Base-by-base conservation (phyloP, 1,139 yeast genomes). In the Saccharomyces pastorianus region DNA sequence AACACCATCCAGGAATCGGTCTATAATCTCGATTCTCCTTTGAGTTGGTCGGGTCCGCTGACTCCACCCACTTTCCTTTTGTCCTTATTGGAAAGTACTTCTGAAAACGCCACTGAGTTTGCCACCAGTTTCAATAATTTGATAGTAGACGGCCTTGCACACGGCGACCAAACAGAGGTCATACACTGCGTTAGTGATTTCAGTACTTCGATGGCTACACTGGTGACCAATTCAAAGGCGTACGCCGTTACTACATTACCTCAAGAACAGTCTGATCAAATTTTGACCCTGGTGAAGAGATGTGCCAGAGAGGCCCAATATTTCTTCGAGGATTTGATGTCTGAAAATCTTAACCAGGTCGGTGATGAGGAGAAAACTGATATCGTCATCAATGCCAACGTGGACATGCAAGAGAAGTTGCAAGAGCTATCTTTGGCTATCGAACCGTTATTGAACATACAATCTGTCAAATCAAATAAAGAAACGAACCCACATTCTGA, bases 21-120 rank as follows among this genome's bases (percentile, higher is more conserved):
- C 51, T 85, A 81, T 64, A 91, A 85, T 63, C 75, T 88, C 57
- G 84, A 82, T 53, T 84, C 93, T 3, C 86, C 95, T 25, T 80
- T 86, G 79, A 93, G 86, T 68, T 89, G 93, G 17, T 95, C 95
- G 54, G 88, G 88, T 64, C 82, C 84, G 61, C 83, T 84, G 66
- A 78, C 95, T 1, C 81, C 95, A 0, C 89, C 96, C 1, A 85
- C 81, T 62, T 85, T 82, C 64, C 46, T 61, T 13, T 42, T 62
- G 38, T 84, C 95, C 0, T 74, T 88, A 50, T 74, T 85, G 60
- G 96, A 90, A 66, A 80, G 83, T 61, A 79, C 87, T 27, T 81
- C 90, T 0, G 81, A 84, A 53, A 76, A 81, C 27, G 89, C 91
- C 0, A 88, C 93, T 6, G 95, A 86, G 51, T 88, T 90, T 69